Percentiles rank a stretch among this genome's conserved stretches.
Evolutionary conservation across 371 early-diverging fungal species (phyloP).

Genomic region (Mucor lusitanicus): DNA sequence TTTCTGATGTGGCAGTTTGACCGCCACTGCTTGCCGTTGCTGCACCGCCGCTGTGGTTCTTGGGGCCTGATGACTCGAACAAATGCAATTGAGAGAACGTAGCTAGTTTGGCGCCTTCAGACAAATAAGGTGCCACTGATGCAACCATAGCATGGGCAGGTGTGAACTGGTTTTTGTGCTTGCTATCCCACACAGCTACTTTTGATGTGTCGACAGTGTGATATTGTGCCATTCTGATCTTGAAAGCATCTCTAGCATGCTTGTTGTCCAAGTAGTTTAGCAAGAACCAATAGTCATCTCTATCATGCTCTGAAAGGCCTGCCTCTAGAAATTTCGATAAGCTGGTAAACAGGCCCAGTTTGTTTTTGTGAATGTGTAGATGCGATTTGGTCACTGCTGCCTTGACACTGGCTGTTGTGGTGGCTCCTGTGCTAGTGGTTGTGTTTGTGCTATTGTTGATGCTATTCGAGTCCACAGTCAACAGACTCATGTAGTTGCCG

Average conservation of each 20-base stretch:
- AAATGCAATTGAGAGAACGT: slow-evolving; percentile 34
- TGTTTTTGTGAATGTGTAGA: slow-evolving; percentile 48
- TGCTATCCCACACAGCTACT: slow-evolving; percentile 16
- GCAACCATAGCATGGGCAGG: slow-evolving; percentile 20
- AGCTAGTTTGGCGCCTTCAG: slow-evolving; percentile 14
- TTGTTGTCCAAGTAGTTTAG: slow-evolving; percentile 47
- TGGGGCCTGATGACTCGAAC: slow-evolving; percentile 41
- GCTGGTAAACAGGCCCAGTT: slow-evolving; percentile 40
- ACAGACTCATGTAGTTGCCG: slow-evolving; percentile 46
- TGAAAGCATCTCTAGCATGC: slow-evolving; percentile 50
- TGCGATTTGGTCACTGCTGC: slow-evolving; percentile 43
- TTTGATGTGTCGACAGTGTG: slow-evolving; percentile 6
- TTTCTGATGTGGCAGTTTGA: slow-evolving; percentile 8
- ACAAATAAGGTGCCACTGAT: slow-evolving; percentile 23
- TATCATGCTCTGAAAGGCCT: slow-evolving; percentile 32
- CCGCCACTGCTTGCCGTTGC: slow-evolving; percentile 3
- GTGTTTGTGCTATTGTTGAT: slow-evolving; percentile 12
- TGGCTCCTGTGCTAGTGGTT: background rate
- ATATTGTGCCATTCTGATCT: slow-evolving; percentile 23
- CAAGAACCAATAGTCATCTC: slow-evolving; percentile 55
- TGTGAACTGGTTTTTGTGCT: slow-evolving; percentile 13
- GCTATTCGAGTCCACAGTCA: slow-evolving; percentile 39
- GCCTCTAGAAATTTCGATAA: slow-evolving; percentile 46
- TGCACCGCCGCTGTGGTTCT: slow-evolving; percentile 4
- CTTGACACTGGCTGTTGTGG: slow-evolving; percentile 32